Evolutionary conservation across 164 flowering plant species (phyloP), one percentile per base, ranked within the genome.

Genomic region (Stephania yunnanensis): DNA sequence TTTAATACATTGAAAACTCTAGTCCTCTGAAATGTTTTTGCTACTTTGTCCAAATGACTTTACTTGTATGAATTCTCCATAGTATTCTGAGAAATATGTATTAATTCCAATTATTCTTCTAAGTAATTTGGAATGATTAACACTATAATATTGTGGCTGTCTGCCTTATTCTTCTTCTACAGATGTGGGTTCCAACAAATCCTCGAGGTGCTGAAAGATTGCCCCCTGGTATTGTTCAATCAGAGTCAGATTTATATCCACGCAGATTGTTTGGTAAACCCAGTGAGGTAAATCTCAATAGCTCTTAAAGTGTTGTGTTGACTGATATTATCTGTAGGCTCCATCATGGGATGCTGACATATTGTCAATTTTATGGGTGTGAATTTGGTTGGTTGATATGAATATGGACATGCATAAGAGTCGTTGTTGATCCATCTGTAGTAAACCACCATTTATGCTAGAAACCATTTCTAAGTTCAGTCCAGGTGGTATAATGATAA

Each of bases 221-320:
- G 30, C 89, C 99, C 6, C 97, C 97, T 19, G 89, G 92, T 46
- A 88, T 95, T 76, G 71, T 95, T 80, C 84, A 52, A 71, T 80
- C 95, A 9, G 90, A 93, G 77, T 87, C 99, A 65, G 99, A 95
- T 71, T 83, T 85, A 50, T 90, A 91, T 77, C 81, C 81, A 58
- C 94, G 91, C 70, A 92, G 98, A 84, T 83, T 91, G 80, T 93
- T 92, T 92, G 99, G 98, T 72, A 77, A 85, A 29, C 99, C 99
- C 31, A 82, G 78, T 71, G 97, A 95, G 98, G 98, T 95, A 69
- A 70, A 83, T 75, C 10, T 78, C 52, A 31, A 20, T 44, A 30
- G 58, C 69, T 69, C 75, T 30, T 58, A 46, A 31, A 19, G 20
- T 50, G 74, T 46, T 63, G 67, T 42, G 13, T 10, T 10, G 15